phyloP scores from a whole-genome alignment of 1,284 basidiomycete species.

The Blastosporella zonata region DNA sequence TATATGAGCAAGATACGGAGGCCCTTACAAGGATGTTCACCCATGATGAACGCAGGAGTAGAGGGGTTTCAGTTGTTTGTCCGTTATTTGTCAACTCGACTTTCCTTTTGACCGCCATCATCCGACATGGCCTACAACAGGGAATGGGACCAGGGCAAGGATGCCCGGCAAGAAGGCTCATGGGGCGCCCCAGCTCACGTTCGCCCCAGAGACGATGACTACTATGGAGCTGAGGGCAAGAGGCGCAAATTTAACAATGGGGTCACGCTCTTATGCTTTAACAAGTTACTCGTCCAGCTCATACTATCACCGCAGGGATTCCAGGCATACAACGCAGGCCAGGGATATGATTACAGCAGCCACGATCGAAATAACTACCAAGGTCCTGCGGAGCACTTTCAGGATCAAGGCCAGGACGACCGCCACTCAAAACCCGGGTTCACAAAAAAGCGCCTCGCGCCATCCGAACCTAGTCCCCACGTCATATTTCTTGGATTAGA shows the following conservation, averaged over 20 bases:
- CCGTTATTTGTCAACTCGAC: slow-evolving; percentile 30
- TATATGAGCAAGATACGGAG: slow-evolving; percentile 5
- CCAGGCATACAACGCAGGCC: slow-evolving; percentile 48
- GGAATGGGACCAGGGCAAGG: slow-evolving; percentile 80
- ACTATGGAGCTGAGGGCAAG: slow-evolving; percentile 65
- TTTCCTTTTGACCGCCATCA: slow-evolving; percentile 21
- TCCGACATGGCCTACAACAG: slow-evolving; percentile 67
- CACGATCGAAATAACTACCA: slow-evolving; percentile 28
- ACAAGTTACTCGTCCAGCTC: slow-evolving; percentile 10
- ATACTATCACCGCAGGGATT: slow-evolving; percentile 20
- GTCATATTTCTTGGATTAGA: slow-evolving; percentile 92
- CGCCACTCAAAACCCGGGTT: slow-evolving; percentile 33
- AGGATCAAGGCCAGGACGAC: slow-evolving; percentile 48
- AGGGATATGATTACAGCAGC: slow-evolving; percentile 41
- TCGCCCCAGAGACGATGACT: slow-evolving; percentile 64
- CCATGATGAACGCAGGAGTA: slow-evolving; percentile 35
- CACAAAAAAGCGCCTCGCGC: slow-evolving; percentile 69
- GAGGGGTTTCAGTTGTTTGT: slow-evolving; percentile 30
- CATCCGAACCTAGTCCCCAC: slow-evolving; percentile 81
- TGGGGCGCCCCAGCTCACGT: slow-evolving; percentile 44
- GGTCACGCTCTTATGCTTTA: slow-evolving; percentile 34
- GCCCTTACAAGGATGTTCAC: slow-evolving; percentile 43
- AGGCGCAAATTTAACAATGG: slow-evolving; percentile 75
- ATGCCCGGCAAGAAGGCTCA: slow-evolving; percentile 44
- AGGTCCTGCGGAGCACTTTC: slow-evolving; percentile 22